These are phyloP conservation scores for Fraxinus platypoda DNA, from an alignment of 305 asterid genomes.

Conservation along the genomic window DNA sequence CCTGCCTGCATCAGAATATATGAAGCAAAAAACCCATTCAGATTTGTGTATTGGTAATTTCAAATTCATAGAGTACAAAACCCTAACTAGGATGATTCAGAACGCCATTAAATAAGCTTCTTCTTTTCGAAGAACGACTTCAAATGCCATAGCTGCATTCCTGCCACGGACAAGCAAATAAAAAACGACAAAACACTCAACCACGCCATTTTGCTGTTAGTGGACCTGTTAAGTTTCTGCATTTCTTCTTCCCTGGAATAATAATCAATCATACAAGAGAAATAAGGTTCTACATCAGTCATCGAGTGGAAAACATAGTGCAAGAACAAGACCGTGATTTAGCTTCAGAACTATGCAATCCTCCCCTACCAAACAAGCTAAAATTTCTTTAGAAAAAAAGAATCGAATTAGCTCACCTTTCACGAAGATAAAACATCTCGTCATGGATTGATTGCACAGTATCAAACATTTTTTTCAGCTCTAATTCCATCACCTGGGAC, in stretches of 20 bases:
- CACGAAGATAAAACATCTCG: constrained; percentile 85
- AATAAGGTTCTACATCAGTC: neutral
- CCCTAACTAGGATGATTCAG: constrained; percentile 5
- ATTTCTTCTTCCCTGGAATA: constrained; percentile 79
- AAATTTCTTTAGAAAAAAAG: neutral
- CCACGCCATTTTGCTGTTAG: constrained; percentile 80
- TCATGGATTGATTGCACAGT: constrained; percentile 81
- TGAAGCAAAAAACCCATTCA: neutral
- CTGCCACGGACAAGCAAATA: constrained; percentile 71
- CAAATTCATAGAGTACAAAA: neutral
- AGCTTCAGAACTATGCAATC: neutral
- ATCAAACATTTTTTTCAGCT: constrained; percentile 83
- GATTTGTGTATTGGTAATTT: neutral
- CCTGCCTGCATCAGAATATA: neutral
- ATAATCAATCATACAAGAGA: neutral
- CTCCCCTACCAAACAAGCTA: neutral
- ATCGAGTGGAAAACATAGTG: neutral
- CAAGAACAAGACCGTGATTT: neutral
- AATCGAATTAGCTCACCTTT: constrained; percentile 49
- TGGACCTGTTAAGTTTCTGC: constrained; percentile 75
- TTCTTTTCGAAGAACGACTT: constrained; percentile 93
- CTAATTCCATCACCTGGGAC: constrained; percentile 76
- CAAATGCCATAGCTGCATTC: constrained; percentile 84
- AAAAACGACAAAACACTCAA: constrained; percentile 65
- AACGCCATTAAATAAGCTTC: constrained; percentile 65